These are phyloP conservation scores for Xylaria acuta DNA, from an alignment of 495 filamentous ascomycete genomes.

Conservation along the genomic window DNA sequence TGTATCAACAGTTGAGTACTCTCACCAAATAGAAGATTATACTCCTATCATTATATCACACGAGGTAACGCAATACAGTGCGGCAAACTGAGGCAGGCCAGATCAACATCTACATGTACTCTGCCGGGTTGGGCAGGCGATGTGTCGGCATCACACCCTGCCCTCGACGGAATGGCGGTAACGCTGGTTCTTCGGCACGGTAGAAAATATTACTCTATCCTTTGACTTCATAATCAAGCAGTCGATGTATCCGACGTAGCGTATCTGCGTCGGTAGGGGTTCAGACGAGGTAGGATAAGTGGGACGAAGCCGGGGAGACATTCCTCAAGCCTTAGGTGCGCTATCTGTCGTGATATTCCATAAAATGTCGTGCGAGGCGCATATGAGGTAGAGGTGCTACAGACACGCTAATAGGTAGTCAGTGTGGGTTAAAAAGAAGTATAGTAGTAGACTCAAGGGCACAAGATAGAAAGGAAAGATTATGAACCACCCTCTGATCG, in stretches of 20 bases:
- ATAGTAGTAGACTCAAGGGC: neutral
- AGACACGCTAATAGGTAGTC: neutral
- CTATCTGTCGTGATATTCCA: slow-evolving; percentile 8
- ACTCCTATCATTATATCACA: neutral
- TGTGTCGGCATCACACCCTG: neutral
- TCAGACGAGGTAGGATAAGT: neutral
- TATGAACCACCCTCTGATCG: neutral
- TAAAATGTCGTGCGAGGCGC: slow-evolving; percentile 14
- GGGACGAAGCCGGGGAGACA: neutral
- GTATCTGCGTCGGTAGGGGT: neutral
- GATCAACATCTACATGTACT: neutral
- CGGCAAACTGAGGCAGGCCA: neutral
- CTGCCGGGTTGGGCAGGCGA: neutral
- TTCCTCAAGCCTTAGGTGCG: neutral
- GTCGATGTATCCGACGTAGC: neutral
- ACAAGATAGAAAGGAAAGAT: neutral
- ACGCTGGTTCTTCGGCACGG: neutral
- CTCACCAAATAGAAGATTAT: neutral
- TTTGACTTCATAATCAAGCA: neutral
- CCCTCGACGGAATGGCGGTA: neutral
- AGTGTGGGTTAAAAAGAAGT: neutral
- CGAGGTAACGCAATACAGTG: neutral
- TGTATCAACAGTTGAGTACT: neutral
- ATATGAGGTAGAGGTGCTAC: neutral
- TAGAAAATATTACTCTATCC: neutral